These are phyloP conservation scores for Perilla frutescens DNA, from an alignment of 257 asterid genomes.

Conservation along the genomic window DNA sequence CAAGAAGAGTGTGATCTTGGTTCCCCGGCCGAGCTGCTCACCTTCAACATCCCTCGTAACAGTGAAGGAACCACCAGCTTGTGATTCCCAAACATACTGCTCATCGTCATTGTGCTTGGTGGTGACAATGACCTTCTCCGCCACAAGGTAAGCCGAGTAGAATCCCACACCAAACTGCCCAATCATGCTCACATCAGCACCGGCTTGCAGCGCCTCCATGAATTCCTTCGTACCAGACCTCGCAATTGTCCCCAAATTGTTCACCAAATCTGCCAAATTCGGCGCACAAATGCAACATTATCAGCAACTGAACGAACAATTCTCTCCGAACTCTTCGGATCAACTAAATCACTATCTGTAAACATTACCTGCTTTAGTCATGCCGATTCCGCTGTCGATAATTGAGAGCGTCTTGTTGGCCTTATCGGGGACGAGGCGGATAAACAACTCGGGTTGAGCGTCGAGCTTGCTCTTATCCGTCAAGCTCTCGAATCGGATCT, in stretches of 20 bases:
- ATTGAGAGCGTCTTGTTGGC: slow-evolving; percentile 72
- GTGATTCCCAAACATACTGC: slow-evolving; percentile 84
- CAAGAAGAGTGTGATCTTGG: slow-evolving; percentile 76
- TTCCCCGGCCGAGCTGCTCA: slow-evolving; percentile 79
- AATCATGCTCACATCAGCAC: slow-evolving; percentile 95
- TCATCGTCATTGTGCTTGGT: slow-evolving; percentile 82
- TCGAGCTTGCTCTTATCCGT: slow-evolving; percentile 84
- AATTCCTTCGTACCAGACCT: slow-evolving; percentile 85
- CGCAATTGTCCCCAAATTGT: slow-evolving; percentile 82
- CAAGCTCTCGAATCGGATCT: slow-evolving; percentile 77
- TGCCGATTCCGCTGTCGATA: slow-evolving; percentile 80
- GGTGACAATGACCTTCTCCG: slow-evolving; percentile 76
- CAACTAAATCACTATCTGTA: not conserved
- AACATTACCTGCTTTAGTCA: slow-evolving; percentile 81
- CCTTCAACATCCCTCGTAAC: slow-evolving; percentile 74
- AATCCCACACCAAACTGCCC: slow-evolving; percentile 89
- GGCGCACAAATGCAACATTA: not conserved
- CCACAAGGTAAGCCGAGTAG: slow-evolving; percentile 83
- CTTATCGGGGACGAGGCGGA: slow-evolving; percentile 75
- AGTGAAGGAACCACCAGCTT: slow-evolving; percentile 82
- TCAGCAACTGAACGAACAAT: slow-evolving; percentile 1
- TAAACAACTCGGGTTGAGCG: slow-evolving; percentile 80
- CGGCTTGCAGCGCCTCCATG: slow-evolving; percentile 86
- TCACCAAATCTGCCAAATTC: slow-evolving; percentile 65
- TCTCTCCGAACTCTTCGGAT: not conserved